These are phyloP conservation scores for Epichloe hybrida DNA, from an alignment of 2,329 filamentous ascomycete species.

Conservation along the genomic window DNA sequence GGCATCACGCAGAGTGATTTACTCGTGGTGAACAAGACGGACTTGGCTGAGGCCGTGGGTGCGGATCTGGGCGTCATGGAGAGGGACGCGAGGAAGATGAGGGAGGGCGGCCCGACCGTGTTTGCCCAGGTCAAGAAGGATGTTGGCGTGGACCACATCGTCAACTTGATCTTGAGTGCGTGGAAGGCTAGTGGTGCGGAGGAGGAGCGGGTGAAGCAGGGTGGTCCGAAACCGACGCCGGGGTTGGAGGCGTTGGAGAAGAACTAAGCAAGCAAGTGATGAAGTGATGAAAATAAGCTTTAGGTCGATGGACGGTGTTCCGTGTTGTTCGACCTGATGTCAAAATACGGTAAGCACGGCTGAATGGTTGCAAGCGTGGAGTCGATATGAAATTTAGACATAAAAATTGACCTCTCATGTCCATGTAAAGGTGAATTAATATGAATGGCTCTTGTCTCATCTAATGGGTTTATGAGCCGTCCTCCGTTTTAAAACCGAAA, in stretches of 20 bases:
- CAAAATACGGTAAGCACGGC: too few relatives aligned
- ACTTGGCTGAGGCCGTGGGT: slow-evolving; percentile 78
- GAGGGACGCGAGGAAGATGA: slow-evolving; percentile 82
- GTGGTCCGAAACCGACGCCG: slow-evolving; percentile 44
- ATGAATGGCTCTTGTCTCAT: too few relatives aligned
- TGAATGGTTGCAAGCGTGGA: too few relatives aligned
- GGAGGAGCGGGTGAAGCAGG: slow-evolving; percentile 37
- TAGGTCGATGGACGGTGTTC: too few relatives aligned
- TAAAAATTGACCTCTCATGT: too few relatives aligned
- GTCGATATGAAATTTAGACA: too few relatives aligned
- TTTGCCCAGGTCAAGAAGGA: slow-evolving; percentile 96
- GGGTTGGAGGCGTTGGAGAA: slow-evolving; percentile 34
- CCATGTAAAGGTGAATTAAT: too few relatives aligned
- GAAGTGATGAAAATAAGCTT: too few relatives aligned
- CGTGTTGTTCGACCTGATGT: too few relatives aligned
- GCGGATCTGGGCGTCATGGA: slow-evolving; percentile 92
- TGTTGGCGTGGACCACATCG: slow-evolving; percentile 72
- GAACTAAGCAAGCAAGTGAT: background rate
- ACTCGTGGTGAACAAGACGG: slow-evolving; percentile 93
- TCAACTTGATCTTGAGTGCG: slow-evolving; percentile 75
- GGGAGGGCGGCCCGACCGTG: slow-evolving; percentile 88
- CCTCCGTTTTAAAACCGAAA: too few relatives aligned
- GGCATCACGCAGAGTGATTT: slow-evolving; percentile 95
- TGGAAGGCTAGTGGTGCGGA: slow-evolving; percentile 85
- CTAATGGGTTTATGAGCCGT: too few relatives aligned